A percentile compares a stretch with the other conserved stretches of the same genome.
These are phyloP conservation scores for Metarhizium guizhouense DNA, from an alignment of 2,329 filamentous ascomycete species.

Conservation along the genomic window DNA sequence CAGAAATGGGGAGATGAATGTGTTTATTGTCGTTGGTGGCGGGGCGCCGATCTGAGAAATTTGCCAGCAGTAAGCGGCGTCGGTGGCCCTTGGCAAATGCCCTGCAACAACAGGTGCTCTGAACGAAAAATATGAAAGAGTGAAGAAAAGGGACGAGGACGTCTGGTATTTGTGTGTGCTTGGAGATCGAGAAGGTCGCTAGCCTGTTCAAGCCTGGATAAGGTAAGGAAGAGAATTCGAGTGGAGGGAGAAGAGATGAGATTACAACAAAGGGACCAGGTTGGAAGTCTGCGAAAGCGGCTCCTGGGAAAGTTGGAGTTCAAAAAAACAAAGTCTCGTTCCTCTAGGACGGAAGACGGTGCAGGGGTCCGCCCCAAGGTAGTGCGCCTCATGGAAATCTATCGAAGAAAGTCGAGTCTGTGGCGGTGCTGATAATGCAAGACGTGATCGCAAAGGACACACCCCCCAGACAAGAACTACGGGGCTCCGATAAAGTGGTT, in stretches of 20 bases:
- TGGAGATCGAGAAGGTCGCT: neutral
- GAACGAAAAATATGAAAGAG: neutral
- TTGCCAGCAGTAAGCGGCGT: neutral
- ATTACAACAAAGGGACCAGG: neutral
- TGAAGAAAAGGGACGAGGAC: neutral
- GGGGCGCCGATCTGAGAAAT: neutral
- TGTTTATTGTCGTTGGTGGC: neutral
- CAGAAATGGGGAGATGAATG: neutral
- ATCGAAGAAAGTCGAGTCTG: conserved; percentile 32
- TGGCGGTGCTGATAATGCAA: conserved; percentile 23
- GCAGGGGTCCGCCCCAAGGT: conserved; percentile 18
- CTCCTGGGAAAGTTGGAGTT: neutral
- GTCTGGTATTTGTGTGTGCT: neutral
- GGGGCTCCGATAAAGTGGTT: neutral
- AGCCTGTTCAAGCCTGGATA: neutral
- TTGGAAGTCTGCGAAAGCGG: neutral
- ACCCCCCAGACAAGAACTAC: neutral
- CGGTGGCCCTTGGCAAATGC: neutral
- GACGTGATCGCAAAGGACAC: neutral
- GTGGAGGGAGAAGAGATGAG: neutral
- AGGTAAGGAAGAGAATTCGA: neutral
- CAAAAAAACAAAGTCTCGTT: neutral
- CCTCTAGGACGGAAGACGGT: conserved; percentile 8
- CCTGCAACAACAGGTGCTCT: neutral
- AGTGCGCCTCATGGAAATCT: conserved; percentile 33